These are phyloP conservation scores for Scutellaria minor DNA, from an alignment of 257 asterid species.

Conservation along the genomic window DNA sequence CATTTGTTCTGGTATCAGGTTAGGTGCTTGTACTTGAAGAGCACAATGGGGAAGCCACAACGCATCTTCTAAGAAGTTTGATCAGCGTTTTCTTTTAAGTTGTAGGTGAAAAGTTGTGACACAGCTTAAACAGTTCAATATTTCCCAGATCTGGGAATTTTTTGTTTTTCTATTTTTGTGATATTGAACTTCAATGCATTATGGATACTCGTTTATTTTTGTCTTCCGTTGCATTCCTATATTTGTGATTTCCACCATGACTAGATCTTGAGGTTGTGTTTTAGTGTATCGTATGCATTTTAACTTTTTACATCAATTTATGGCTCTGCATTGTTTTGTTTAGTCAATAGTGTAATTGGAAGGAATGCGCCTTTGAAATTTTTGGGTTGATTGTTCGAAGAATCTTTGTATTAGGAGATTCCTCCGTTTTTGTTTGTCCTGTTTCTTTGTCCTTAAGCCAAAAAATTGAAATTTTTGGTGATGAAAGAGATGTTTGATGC, in stretches of 20 bases:
- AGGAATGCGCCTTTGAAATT: too few species aligned
- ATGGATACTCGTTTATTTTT: constrained; percentile 17
- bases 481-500: too few species aligned
- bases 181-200: constrained; percentile 1
- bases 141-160: constrained; percentile 33
- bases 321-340: too few species aligned
- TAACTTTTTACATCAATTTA: too few species aligned
- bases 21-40: constrained; percentile 60
- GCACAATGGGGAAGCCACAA: constrained; percentile 61
- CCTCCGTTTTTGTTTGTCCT: too few species aligned
- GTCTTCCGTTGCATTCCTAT: not conserved
- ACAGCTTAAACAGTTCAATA: constrained; percentile 26
- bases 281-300: not conserved
- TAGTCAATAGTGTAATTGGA: too few species aligned
- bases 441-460: too few species aligned
- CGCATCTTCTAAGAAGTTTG: constrained; percentile 46
- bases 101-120: constrained; percentile 17
- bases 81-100: not conserved
- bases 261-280: not conserved
- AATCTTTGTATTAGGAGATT: too few species aligned
- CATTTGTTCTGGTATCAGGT: constrained; percentile 39
- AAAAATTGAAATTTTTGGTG: too few species aligned
- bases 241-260: not conserved
- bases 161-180: constrained; percentile 31
- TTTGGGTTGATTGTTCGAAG: too few species aligned